Percentiles rank a stretch among this genome's conserved stretches.
These are phyloP conservation scores for Rubia occidens DNA, from an alignment of 305 asterid species.

Conservation along the genomic window DNA sequence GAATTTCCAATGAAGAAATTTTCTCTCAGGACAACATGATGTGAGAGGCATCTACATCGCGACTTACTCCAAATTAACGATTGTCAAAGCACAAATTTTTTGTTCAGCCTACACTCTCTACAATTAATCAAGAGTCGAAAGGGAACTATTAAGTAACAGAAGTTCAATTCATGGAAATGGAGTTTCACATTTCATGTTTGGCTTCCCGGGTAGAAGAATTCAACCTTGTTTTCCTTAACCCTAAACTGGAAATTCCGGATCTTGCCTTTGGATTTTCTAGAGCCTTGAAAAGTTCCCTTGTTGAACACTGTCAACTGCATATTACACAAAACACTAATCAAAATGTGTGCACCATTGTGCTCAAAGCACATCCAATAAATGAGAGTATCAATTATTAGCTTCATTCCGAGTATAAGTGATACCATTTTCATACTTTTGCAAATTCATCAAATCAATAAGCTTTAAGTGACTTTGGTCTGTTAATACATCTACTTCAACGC, in stretches of 20 bases:
- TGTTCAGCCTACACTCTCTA: neutral
- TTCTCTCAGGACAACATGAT: too few species aligned
- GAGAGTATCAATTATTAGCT: neutral
- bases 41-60: too few species aligned
- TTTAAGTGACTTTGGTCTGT: neutral
- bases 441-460: neutral
- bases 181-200: slow-evolving; percentile 27
- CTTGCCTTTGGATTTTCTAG: slow-evolving; percentile 37
- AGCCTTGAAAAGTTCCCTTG: slow-evolving; percentile 37
- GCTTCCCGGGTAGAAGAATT: slow-evolving; percentile 75
- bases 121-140: neutral
- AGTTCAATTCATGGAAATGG: neutral
- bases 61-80: too few species aligned
- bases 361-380: neutral
- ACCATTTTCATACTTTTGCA: neutral
- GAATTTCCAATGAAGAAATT: too few species aligned
- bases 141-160: neutral
- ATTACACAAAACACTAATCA: neutral
- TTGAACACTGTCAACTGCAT: slow-evolving; percentile 56
- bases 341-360: neutral
- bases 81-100: too few species aligned
- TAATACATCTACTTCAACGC: neutral
- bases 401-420: neutral
- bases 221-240: slow-evolving; percentile 62
- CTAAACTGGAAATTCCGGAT: slow-evolving; percentile 60